Percentiles rank a stretch among this genome's conserved stretches.
These are phyloP conservation scores for Dactylellina leptospora DNA, from an alignment of 2,329 filamentous ascomycete genomes.

Conservation along the genomic window DNA sequence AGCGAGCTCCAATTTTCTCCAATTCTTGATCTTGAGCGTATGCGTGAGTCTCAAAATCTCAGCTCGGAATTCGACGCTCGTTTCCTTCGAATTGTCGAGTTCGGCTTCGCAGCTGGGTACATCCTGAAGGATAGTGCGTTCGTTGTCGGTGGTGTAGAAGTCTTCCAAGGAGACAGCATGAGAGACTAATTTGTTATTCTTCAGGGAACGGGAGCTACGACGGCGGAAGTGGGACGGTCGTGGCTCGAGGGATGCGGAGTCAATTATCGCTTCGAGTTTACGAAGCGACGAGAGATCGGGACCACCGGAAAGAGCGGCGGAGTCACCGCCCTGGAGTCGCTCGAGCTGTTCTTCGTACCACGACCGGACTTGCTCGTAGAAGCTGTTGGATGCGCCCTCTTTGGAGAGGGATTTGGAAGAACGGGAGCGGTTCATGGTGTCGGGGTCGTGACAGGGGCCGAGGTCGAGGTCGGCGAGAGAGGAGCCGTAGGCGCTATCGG, in stretches of 20 bases:
- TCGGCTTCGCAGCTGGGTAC: constrained; percentile 38
- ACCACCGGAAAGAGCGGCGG: not conserved
- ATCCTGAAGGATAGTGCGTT: constrained; percentile 35
- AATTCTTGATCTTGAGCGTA: constrained; percentile 88
- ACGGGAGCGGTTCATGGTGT: constrained; percentile 16
- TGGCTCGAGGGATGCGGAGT: constrained; percentile 35
- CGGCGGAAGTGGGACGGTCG: constrained; percentile 38
- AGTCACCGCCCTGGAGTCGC: not conserved
- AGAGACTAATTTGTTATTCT: constrained; percentile 19
- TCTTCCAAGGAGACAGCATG: constrained; percentile 37
- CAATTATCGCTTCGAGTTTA: constrained; percentile 42
- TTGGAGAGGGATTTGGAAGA: constrained; percentile 38
- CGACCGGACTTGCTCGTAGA: constrained; percentile 39
- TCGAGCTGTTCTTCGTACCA: constrained; percentile 50
- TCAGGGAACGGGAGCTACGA: constrained; percentile 35
- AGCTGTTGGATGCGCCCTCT: constrained; percentile 24
- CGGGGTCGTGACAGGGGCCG: constrained; percentile 36
- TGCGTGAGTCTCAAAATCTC: constrained; percentile 90
- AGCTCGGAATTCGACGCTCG: constrained; percentile 74
- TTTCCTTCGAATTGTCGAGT: constrained; percentile 46
- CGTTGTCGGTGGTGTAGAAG: constrained; percentile 49
- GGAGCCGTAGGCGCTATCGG: constrained; percentile 39
- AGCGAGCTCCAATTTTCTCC: constrained; percentile 81
- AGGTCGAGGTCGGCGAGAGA: constrained; percentile 47
- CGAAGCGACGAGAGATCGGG: constrained; percentile 26